Base-by-base conservation (phyloP, 495 filamentous ascomycete genomes). In the Aspergillus bridgeri region DNA sequence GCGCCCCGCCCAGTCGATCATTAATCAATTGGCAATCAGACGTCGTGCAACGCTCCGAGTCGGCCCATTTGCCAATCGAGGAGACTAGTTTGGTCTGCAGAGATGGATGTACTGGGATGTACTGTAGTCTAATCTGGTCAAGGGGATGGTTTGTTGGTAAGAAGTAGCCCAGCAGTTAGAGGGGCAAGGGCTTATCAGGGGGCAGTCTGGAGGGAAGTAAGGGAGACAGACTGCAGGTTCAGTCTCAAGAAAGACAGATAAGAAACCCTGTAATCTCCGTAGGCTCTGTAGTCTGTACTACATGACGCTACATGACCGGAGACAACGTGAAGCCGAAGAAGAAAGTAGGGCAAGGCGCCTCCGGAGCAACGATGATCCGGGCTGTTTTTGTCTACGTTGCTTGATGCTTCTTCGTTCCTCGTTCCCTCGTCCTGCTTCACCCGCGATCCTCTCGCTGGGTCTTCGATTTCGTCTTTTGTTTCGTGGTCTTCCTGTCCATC, bases 321-420 rank as follows among this genome's bases (percentile, higher is more conserved):
- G n/a, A n/a, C n/a, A n/a, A n/a, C n/a, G n/a, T n/a, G n/a, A n/a
- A n/a, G n/a, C n/a, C n/a, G n/a, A n/a, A n/a, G n/a, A n/a, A n/a
- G n/a, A n/a, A n/a, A n/a, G n/a, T n/a, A 47, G 27, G 54, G 46
- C 24, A 38, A 29, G 17, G 11, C 6, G 19, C n/a, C 19, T 15
- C 38, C 68, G 73, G 73, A 72, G 57, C 42, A 57, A 75, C 62
- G 63, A 72, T 71, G 68, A 63, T 72, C 74, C 74, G 69, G 42
- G 56, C 49, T 42, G 63, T 62, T 62, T 51, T 29, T 49, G 43
- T 50, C 50, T 66, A 72, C 73, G 73, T 73, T 63, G 58, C 61
- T 56, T 71, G 57, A 65, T 56, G 27, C 27, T 29, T 51, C 24
- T 15, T 25, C 21, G 17, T 5, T 53, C 29, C 38, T 24, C 47